Evolutionary conservation across 805 yeast species (phyloP), one percentile per base, ranked within the genome.

Genomic region (Tetrapisispora phaffii): DNA sequence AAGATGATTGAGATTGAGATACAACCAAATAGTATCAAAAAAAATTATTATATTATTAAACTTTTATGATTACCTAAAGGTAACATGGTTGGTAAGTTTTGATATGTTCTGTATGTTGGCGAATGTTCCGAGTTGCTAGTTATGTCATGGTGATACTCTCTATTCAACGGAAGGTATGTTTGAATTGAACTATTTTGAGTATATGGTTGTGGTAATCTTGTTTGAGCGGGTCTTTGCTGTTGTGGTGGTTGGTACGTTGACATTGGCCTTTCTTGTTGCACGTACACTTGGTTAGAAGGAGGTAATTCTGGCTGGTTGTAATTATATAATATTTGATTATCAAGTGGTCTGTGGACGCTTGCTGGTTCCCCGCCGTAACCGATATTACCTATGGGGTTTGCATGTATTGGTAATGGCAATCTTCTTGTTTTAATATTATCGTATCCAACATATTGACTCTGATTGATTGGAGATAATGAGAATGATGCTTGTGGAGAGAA

Each of bases 381-480:
- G 9, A 8, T 16, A 36, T n/a, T 23, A 15, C 4, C 15, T 8
- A 28, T 24, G 3, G 9, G 23, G 29, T 12, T 16, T 13, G 21
- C n/a, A 10, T 31, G 4, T 1, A 34, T 19, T 24, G 44, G 44
- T 13, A 34, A 16, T 34, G 44, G 44, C 20, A 41, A 28, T 20
- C 22, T 41, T n/a, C 44, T 41, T 15, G 44, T 9, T 34, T 41
- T 24, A 13, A 41, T 32, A 24, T 34, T 33, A 23, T 34, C 17
- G n/a, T 34, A 41, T 6, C 21, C 21, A 13, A 36, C n/a, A 15
- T 22, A 22, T 23, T 36, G 39, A 7, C n/a, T 23, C 16, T 36
- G 39, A n/a, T 35, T 20, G 8, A 31, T 19, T 19, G 29, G n/a
- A 3, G 34, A 21, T 17, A 22, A 13, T 15, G 32, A 35, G 10